Conservation (phyloP, 495 filamentous ascomycete genomes). For the Lasiosphaeria hispida region DNA sequence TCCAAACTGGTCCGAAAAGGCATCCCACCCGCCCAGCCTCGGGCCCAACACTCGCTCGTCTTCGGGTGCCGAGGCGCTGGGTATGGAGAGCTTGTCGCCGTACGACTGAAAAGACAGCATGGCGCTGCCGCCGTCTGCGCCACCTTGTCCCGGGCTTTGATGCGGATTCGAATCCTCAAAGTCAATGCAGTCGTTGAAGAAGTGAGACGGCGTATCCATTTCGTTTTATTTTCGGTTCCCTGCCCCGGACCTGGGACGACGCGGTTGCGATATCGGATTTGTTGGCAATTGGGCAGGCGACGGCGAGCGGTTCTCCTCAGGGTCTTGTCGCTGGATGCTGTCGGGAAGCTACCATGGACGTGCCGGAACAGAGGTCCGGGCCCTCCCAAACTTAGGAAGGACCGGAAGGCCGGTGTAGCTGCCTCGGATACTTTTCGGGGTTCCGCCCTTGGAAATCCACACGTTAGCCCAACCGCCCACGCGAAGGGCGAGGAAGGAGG, state of each 20-base stretch:
- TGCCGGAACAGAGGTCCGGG: constrained; percentile 21
- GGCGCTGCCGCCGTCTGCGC: constrained; percentile 1
- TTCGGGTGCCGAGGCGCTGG: constrained; percentile 2
- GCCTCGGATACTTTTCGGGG: not conserved
- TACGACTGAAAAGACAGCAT: constrained; percentile 18
- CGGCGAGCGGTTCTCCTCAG: not conserved
- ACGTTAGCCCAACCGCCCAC: not conserved
- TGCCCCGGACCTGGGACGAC: not conserved
- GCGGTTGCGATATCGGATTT: not conserved
- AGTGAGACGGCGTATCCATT: constrained; percentile 30
- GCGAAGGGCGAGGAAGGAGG: not conserved
- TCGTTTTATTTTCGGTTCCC: constrained; percentile 1
- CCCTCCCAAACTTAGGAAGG: constrained; percentile 6
- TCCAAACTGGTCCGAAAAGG: constrained; percentile 19
- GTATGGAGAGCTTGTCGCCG: constrained; percentile 14
- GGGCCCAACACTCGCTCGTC: constrained; percentile 4
- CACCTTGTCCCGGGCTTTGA: constrained; percentile 23
- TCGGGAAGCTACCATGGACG: constrained; percentile 2
- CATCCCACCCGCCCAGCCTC: constrained; percentile 16
- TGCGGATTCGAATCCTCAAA: constrained; percentile 26
- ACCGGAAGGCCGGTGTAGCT: constrained; percentile 7
- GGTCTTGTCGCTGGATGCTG: not conserved
- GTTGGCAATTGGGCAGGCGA: constrained; percentile 1
- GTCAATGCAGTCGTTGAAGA: constrained; percentile 30
- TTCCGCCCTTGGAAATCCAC: not conserved